Base-by-base conservation (phyloP, 495 filamentous ascomycete genomes). In the Annulohypoxylon stygium region DNA sequence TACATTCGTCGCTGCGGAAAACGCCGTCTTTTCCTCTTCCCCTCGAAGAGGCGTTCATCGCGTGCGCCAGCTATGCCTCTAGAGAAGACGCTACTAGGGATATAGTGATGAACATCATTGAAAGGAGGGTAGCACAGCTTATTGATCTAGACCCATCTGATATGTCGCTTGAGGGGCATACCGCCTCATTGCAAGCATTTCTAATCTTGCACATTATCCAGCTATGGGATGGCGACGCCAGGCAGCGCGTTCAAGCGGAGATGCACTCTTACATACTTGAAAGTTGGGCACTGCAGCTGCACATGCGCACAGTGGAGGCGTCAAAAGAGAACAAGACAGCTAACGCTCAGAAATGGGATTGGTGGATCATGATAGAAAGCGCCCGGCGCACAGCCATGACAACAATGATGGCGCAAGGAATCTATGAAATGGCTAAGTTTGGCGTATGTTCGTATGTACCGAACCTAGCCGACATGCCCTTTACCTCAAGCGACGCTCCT, bases 91-190 rank as follows among this genome's bases (percentile, higher is more conserved):
- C 9, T 5, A 60, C 57, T 11, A 60, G 43, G 18, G n/a, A 16
- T n/a, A 25, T 60, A 26, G 57, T 30, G 36, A 60, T 60, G 57
- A 43, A n/a, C 18, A 60, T 60, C 5, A 60, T 60, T 41, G 57
- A 43, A 60, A 41, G 57, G 9, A 60, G 20, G 39, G 57, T 60
- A 20, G n/a, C 8, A 9, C 57, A 60, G 12, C 36, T 60, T 9
- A 60, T 60, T 12, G 23, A 25, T 2, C 1, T 43, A 20, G 37
- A 60, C 11, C 57, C 36, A 5, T 43, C 57, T 11, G 10, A 39
- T 8, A n/a, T 41, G 30, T 60, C 57, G 2, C 3, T 60, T 20
- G 57, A 60, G 20, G 12, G 20, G 12, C 57, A 60, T 23, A 18
- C 39, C 10, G 57, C 57, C 2, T 33, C 57, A 4, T 11, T 60